Conservation (phyloP, 1,139 yeast genomes). For the Saccharomyces pastorianus region DNA sequence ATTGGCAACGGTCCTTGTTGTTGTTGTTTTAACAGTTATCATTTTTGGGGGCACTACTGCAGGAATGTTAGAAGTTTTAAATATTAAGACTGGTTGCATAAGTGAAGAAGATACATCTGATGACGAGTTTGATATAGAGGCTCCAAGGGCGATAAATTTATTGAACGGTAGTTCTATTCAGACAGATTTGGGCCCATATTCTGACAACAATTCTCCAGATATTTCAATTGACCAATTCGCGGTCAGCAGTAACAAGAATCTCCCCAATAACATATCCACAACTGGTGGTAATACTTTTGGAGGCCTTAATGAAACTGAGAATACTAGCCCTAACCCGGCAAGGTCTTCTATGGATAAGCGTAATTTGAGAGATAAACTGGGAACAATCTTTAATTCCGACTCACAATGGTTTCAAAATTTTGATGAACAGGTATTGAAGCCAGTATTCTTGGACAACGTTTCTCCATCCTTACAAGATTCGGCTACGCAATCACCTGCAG, state of each 20-base stretch:
- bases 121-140: slow-evolving; percentile 92
- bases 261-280: background rate
- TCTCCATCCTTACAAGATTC: background rate
- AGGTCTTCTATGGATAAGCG: slow-evolving; percentile 17
- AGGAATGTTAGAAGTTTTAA: slow-evolving; percentile 90
- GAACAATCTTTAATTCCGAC: slow-evolving; percentile 49
- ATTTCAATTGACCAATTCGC: slow-evolving; percentile 8
- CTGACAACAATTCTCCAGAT: slow-evolving; percentile 20
- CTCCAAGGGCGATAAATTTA: slow-evolving; percentile 38
- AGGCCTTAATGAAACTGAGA: background rate
- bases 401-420: slow-evolving; percentile 89
- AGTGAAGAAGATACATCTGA: slow-evolving; percentile 79
- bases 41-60: slow-evolving; percentile 98
- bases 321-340: background rate
- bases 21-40: slow-evolving; percentile 91
- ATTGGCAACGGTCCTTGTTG: slow-evolving; percentile 90
- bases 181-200: slow-evolving; percentile 17
- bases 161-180: slow-evolving; percentile 6
- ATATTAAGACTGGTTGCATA: slow-evolving; percentile 84
- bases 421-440: slow-evolving; percentile 93
- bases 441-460: slow-evolving; percentile 68
- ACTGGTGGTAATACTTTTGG: background rate
- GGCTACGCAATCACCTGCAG: background rate
- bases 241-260: background rate
- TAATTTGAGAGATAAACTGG: slow-evolving; percentile 24